These are phyloP conservation scores for Camellia oleifera DNA, from an alignment of 179 eudicot genomes.

Conservation along the genomic window DNA sequence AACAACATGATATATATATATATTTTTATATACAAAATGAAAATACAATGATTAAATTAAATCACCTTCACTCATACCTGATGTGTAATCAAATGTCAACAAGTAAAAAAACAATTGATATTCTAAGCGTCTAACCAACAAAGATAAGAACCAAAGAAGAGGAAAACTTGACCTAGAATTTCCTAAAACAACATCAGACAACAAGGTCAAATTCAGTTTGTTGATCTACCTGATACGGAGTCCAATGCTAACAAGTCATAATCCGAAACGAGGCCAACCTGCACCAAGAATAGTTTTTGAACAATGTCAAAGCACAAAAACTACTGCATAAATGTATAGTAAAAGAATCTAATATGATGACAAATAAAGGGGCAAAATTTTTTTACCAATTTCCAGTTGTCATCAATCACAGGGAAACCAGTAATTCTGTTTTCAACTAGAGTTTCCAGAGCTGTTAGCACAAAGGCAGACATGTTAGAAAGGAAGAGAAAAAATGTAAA, in stretches of 20 bases:
- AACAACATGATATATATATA: background rate
- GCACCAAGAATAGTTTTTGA: conserved; percentile 26
- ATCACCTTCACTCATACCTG: background rate
- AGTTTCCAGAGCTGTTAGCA: conserved; percentile 60
- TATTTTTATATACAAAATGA: background rate
- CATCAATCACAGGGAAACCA: conserved; percentile 92
- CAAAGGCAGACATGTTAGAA: conserved; percentile 9
- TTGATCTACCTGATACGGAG: conserved; percentile 71
- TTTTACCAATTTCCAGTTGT: conserved; percentile 78
- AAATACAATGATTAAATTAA: background rate
- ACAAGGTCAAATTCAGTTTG: background rate
- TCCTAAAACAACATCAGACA: background rate
- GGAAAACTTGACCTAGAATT: background rate
- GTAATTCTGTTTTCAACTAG: conserved; percentile 84
- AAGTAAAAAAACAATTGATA: background rate
- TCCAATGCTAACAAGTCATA: conserved; percentile 90
- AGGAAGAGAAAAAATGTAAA: background rate
- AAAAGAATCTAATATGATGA: background rate
- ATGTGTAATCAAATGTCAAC: background rate
- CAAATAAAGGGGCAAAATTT: background rate
- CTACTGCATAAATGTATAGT: background rate
- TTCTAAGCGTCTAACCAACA: background rate
- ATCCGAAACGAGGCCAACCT: conserved; percentile 96
- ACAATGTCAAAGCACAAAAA: background rate
- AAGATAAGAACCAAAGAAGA: background rate